Evolutionary conservation across 129 eudicot species (phyloP).

Genomic region (sunflower (Helianthus annuus)): DNA sequence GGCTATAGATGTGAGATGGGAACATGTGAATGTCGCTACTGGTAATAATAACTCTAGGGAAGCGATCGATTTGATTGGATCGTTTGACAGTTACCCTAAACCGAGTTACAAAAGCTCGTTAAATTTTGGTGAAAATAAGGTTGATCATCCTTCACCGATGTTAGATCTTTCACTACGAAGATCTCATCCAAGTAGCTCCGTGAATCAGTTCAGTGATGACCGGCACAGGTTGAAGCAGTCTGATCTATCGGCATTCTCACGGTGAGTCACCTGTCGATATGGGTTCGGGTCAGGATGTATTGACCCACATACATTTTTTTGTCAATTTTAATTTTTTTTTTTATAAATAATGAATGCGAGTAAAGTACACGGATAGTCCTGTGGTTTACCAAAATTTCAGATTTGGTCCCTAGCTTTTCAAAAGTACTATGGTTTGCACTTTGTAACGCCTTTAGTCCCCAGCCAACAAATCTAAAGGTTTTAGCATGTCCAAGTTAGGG

Average conservation of each 20-base stretch:
- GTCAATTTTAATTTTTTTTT: no score
- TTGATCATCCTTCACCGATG: conserved; percentile 57
- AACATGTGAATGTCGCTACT: conserved; percentile 16
- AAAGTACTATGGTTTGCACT: no score
- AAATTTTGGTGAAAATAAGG: conserved; percentile 43
- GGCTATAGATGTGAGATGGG: conserved; percentile 41
- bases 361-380: no score
- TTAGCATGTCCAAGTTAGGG: no score
- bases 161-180: conserved; percentile 79
- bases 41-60: conserved; percentile 46
- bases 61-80: conserved; percentile 88
- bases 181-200: conserved; percentile 63
- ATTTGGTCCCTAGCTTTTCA: no score
- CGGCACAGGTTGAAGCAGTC: conserved; percentile 66
- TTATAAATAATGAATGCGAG: no score
- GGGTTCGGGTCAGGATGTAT: background rate
- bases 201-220: conserved; percentile 60
- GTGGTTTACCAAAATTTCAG: no score
- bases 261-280: conserved; percentile 43
- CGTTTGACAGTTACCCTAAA: conserved; percentile 62
- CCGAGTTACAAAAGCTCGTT: conserved; percentile 42
- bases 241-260: conserved; percentile 77
- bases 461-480: no score
- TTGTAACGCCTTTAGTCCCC: no score
- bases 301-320: no score